Evolutionary conservation across 2,329 filamentous ascomycete genomes (phyloP).

Genomic region (Dothideomycetidae sp.): DNA sequence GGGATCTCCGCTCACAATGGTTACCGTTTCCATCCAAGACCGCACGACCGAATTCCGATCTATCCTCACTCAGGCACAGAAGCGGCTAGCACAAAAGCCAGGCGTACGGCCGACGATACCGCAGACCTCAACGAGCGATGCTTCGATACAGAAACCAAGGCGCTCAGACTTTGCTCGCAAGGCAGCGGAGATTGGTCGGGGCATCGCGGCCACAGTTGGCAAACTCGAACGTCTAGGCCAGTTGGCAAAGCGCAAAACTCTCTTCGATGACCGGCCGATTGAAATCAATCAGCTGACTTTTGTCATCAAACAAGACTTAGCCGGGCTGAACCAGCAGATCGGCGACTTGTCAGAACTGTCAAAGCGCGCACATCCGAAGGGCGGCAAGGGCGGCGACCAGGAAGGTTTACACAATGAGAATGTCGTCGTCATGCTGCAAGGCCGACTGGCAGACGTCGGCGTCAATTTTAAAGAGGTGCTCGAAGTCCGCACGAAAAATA

Average conservation of each 20-base stretch:
- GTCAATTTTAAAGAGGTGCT: conserved; percentile 96
- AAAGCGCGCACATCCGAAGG: conserved; percentile 57
- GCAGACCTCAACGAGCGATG: conserved; percentile 17
- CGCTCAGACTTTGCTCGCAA: conserved; percentile 86
- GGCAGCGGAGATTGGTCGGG: conserved; percentile 81
- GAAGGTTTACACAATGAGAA: conserved; percentile 98
- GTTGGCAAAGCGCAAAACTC: conserved; percentile 85
- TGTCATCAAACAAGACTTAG: conserved; percentile 94
- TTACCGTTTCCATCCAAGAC: conserved; percentile 71
- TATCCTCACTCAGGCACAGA: conserved; percentile 71
- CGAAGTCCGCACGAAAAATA: conserved; percentile 93
- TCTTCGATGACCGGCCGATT: conserved; percentile 92
- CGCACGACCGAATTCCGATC: conserved; percentile 90
- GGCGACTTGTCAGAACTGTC: conserved; percentile 66
- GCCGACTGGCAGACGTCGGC: conserved; percentile 80
- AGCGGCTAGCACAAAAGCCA: conserved; percentile 52
- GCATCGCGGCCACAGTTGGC: conserved; percentile 82
- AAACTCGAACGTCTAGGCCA: conserved; percentile 90
- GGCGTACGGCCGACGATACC: conserved; percentile 38
- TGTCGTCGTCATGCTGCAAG: conserved; percentile 80
- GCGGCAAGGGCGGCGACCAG: conserved; percentile 42
- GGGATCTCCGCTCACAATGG: conserved; percentile 4
- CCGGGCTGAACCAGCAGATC: conserved; percentile 74
- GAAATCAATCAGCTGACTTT: conserved; percentile 96
- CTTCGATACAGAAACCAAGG: conserved; percentile 24